Base-by-base conservation (phyloP, 2,329 filamentous ascomycete species). In the Apiospora sp. region DNA sequence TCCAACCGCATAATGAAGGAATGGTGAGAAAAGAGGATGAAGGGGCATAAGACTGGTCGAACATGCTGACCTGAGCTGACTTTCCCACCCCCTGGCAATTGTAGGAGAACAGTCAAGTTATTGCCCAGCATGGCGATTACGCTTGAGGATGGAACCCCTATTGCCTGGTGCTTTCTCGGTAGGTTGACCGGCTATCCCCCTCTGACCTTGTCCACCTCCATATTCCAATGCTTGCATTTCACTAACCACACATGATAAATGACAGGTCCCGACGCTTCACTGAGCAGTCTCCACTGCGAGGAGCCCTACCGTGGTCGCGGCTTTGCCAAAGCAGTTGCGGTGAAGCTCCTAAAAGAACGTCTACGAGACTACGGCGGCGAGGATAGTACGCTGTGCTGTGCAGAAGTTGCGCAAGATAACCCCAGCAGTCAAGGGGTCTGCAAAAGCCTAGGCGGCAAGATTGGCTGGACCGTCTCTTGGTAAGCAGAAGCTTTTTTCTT, bases 141-240 rank as follows among this genome's bases (percentile, higher is more conserved):
- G 70, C 78, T 84, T 0, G 77, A 80, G 1, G 84, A 87, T 24
- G 85, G 84, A 0, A 86, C 82, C 1, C 85, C 87, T 0, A 82
- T 93, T 6, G 89, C 91, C 0, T 94, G 92, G 92, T 88, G 87
- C 0, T 92, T 94, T 69, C 78, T 90, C 5, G 85, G 86, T 84
- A 76, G 64, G 81, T 80, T 43, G 75, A 75, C 61, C 16, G 6
- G 41, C 43, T 12, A 13, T 8, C 41, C 5, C 37, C 16, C 3
- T 34, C 19, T 3, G 4, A 16, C 16, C 30, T 37, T 12, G 19
- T 3, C 16, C 12, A 3, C 19, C 14, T 24, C 13, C 30, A 6
- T 58, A 2, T 10, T 41, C 5, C 1, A 41, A 10, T 41, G 37
- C 37, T 10, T 10, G 37, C 37, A 41, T 10, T 13, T 58, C 24